Conservation (phyloP, 257 asterid species). For the Salvia rosmarinus region DNA sequence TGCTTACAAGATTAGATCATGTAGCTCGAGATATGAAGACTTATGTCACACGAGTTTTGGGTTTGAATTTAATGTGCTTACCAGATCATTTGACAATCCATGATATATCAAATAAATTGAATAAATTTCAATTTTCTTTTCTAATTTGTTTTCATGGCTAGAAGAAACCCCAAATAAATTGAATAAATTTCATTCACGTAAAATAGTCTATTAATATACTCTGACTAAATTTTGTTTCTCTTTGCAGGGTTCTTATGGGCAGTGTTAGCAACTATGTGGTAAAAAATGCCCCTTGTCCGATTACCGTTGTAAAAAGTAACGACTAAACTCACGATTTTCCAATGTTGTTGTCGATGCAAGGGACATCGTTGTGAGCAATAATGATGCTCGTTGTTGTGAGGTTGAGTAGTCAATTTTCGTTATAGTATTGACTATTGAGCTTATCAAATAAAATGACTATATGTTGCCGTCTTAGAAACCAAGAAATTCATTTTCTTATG, state of each 20-base stretch:
- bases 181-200: neutral
- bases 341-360: neutral
- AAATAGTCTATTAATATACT: neutral
- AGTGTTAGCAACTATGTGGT: constrained; percentile 90
- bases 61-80: no score
- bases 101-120: no score
- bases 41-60: no score
- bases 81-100: no score
- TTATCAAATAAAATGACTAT: constrained; percentile 27
- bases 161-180: no score
- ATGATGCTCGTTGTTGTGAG: constrained; percentile 14
- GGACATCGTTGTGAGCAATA: neutral
- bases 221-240: constrained; percentile 1
- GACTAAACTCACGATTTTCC: constrained; percentile 34
- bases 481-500: neutral
- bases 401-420: constrained; percentile 5
- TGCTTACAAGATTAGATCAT: no score
- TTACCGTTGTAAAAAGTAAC: constrained; percentile 76
- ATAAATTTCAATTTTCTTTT: no score
- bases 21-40: no score
- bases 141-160: no score
- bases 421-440: constrained; percentile 4
- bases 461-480: neutral
- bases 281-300: constrained; percentile 79
- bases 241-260: constrained; percentile 86